These are phyloP conservation scores for Mycena amicta DNA, from an alignment of 768 basidiomycete species.

Conservation along the genomic window DNA sequence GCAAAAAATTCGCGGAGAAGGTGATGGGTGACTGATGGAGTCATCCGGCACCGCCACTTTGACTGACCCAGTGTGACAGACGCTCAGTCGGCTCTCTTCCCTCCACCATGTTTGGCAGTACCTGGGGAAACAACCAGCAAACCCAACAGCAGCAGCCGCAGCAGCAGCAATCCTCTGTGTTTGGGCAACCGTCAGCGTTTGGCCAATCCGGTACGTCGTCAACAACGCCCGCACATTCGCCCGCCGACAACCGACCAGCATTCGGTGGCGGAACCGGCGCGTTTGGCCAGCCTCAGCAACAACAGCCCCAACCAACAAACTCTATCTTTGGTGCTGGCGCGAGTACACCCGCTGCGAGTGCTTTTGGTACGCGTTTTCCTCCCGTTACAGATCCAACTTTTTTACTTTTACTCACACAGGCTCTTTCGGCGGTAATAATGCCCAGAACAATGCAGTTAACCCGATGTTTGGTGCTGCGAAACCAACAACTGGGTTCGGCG, in stretches of 20 bases:
- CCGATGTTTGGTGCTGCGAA: conserved; percentile 69
- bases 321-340: conserved; percentile 72
- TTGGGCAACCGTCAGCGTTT: conserved; percentile 73
- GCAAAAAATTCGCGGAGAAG: conserved; percentile 3
- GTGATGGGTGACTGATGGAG: background rate
- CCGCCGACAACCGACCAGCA: conserved; percentile 39
- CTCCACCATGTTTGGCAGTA: conserved; percentile 68
- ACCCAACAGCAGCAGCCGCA: conserved; percentile 60
- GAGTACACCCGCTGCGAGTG: conserved; percentile 32
- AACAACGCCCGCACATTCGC: conserved; percentile 16
- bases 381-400: conserved; percentile 7
- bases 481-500: conserved; percentile 74
- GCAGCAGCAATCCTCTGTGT: conserved; percentile 58
- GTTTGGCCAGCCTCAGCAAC: conserved; percentile 63
- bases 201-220: conserved; percentile 53
- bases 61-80: conserved; percentile 3
- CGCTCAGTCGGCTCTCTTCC: conserved; percentile 4
- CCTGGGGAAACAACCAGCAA: conserved; percentile 72
- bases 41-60: background rate
- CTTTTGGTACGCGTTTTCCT: conserved; percentile 46
- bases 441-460: conserved; percentile 38
- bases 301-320: conserved; percentile 65
- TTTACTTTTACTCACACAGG: conserved; percentile 34
- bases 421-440: conserved; percentile 45
- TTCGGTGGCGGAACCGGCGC: conserved; percentile 54